Percentiles rank a stretch among this genome's conserved stretches.
Conservation (phyloP, 257 asterid species). For the Eucommia ulmoides region DNA sequence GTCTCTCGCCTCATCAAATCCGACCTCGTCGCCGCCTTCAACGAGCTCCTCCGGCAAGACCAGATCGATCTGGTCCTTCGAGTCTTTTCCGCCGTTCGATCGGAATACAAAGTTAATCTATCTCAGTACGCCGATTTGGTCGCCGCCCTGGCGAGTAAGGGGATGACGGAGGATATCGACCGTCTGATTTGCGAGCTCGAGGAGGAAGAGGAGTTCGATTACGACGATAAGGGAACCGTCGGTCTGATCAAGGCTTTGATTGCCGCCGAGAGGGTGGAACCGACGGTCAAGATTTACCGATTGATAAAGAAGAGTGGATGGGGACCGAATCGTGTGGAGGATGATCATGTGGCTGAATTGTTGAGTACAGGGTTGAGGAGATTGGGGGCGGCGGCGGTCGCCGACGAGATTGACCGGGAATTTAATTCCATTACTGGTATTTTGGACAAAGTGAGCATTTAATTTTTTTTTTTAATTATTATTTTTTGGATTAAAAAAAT, state of each 20-base stretch:
- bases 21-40: conserved; percentile 72
- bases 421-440: conserved; percentile 29
- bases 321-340: conserved; percentile 36
- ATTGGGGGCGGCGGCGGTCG: conserved; percentile 54
- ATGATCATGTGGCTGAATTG: conserved; percentile 62
- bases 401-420: conserved; percentile 61
- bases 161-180: conserved; percentile 44
- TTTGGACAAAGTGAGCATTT: conserved; percentile 20
- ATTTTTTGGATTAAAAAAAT: no score
- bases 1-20: conserved; percentile 73
- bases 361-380: conserved; percentile 64
- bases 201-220: conserved; percentile 25
- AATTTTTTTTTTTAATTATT: neutral
- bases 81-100: conserved; percentile 51
- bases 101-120: conserved; percentile 57
- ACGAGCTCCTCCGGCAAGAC: conserved; percentile 86
- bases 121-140: conserved; percentile 50
- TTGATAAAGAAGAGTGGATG: conserved; percentile 54
- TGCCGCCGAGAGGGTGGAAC: conserved; percentile 41
- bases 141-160: conserved; percentile 37
- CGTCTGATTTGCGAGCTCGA: conserved; percentile 40
- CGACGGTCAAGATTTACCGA: conserved; percentile 63
- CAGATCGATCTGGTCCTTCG: conserved; percentile 46
- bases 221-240: conserved; percentile 50
- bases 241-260: conserved; percentile 65